A percentile compares a stretch with the other conserved stretches of the same genome.
Conservation (phyloP, 805 yeast species). For the Metschnikowia noctiluminum region DNA sequence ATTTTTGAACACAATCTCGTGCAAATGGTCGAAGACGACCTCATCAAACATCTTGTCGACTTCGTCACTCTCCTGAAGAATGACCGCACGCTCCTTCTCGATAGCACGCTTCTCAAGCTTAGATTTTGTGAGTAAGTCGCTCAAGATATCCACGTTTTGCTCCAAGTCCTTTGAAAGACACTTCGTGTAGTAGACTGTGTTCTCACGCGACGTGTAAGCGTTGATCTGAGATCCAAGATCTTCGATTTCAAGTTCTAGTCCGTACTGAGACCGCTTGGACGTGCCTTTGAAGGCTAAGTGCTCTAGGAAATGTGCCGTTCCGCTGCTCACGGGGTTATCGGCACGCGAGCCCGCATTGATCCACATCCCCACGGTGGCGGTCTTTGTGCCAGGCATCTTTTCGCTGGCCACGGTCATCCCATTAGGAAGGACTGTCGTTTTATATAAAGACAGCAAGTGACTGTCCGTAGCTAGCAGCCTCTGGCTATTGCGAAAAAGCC, state of each 20-base stretch:
- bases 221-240: conserved; percentile 95
- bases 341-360: conserved; percentile 98
- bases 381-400: conserved; percentile 75
- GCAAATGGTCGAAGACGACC: conserved; percentile 94
- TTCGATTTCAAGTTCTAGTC: conserved; percentile 89
- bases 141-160: conserved; percentile 78
- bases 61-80: conserved; percentile 94
- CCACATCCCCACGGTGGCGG: conserved; percentile 98
- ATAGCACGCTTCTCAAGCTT: conserved; percentile 79
- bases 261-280: conserved; percentile 68
- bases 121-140: conserved; percentile 86
- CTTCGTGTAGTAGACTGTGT: conserved; percentile 94
- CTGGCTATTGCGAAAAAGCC: neutral
- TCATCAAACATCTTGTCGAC: conserved; percentile 98
- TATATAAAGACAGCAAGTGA: conserved; percentile 22
- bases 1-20: conserved; percentile 82
- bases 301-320: conserved; percentile 96
- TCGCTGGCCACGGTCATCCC: conserved; percentile 96
- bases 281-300: conserved; percentile 98
- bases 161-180: conserved; percentile 78
- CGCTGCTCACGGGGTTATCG: conserved; percentile 78
- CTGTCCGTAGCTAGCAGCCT: conserved; percentile 8
- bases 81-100: conserved; percentile 95
- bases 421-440: conserved; percentile 75
- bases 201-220: conserved; percentile 98